These are phyloP conservation scores for Leccinum disarticulatum DNA, from an alignment of 768 basidiomycete species.

Conservation along the genomic window DNA sequence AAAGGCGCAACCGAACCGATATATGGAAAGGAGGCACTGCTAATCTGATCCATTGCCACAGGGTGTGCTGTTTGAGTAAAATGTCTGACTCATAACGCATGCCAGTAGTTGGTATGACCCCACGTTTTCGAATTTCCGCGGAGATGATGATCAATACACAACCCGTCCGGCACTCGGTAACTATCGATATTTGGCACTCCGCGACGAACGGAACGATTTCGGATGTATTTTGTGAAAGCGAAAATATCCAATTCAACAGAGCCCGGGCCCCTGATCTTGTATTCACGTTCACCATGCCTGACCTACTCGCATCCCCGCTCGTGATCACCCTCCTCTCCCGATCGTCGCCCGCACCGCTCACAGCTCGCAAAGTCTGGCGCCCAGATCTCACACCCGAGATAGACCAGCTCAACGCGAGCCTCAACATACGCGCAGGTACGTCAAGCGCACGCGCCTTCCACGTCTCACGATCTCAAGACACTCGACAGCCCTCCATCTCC, in stretches of 20 bases:
- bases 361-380: constrained; percentile 16
- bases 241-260: not conserved
- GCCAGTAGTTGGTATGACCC: too few species aligned
- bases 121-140: too few species aligned
- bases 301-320: constrained; percentile 15
- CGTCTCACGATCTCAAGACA: not conserved
- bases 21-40: not conserved
- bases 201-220: not conserved
- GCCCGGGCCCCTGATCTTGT: not conserved
- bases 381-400: constrained; percentile 16
- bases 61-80: not conserved
- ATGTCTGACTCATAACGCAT: not conserved
- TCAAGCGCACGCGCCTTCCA: not conserved
- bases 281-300: not conserved
- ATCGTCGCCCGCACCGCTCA: constrained; percentile 15
- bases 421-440: constrained; percentile 18
- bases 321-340: constrained; percentile 18
- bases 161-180: too few species aligned
- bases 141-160: too few species aligned
- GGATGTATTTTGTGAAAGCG: not conserved
- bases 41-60: not conserved
- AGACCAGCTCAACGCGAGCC: constrained; percentile 15
- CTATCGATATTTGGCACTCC: not conserved
- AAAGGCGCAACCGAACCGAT: not conserved
- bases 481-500: constrained; percentile 17